Conservation (phyloP, 257 asterid genomes). For the Nicotiana knightiana region DNA sequence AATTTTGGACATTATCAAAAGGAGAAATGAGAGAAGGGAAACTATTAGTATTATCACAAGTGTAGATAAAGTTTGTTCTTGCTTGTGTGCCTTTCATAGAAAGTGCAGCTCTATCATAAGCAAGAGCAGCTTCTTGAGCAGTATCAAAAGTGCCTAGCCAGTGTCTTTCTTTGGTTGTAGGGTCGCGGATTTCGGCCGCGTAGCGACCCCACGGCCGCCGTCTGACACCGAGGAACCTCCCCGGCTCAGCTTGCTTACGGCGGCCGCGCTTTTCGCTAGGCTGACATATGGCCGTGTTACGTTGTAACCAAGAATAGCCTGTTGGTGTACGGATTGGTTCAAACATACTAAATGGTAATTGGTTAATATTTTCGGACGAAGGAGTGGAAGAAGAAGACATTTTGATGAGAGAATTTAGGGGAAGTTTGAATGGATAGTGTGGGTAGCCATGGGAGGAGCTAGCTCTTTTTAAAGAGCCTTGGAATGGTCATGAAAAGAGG, state of each 20-base stretch:
- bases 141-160: constrained; percentile 98
- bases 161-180: constrained; percentile 84
- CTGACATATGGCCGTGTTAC: constrained; percentile 64
- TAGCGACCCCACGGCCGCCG: constrained; percentile 97
- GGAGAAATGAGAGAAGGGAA: constrained; percentile 40
- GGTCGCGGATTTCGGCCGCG: constrained; percentile 95
- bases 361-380: constrained; percentile 16
- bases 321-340: constrained; percentile 77
- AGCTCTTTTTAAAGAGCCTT: constrained; percentile 32
- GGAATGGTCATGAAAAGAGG: constrained; percentile 11
- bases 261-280: constrained; percentile 75
- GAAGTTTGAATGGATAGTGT: not conserved
- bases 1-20: constrained; percentile 35
- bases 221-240: constrained; percentile 81
- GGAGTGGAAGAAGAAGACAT: not conserved
- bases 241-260: constrained; percentile 69
- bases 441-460: not conserved
- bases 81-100: constrained; percentile 88
- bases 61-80: constrained; percentile 73
- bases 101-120: constrained; percentile 92
- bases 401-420: not conserved
- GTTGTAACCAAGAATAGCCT: constrained; percentile 71
- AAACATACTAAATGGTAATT: constrained; percentile 47
- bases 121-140: constrained; percentile 96
- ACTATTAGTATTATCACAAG: constrained; percentile 32